Base-by-base conservation (phyloP, 306 rosid species). In the Acacia confusa region DNA sequence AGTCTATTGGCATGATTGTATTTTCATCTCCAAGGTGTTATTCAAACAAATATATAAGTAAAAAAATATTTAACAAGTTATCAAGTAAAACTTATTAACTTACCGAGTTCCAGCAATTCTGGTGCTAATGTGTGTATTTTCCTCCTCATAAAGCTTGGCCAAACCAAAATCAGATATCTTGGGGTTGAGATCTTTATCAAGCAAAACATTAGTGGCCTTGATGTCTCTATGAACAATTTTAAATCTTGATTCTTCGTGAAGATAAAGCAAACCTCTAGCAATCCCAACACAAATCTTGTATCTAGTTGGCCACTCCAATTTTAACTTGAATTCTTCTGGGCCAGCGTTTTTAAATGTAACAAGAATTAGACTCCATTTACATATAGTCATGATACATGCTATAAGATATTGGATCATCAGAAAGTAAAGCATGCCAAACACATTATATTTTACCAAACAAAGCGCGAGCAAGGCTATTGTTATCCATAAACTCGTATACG, bases 211-310 rank as follows among this genome's bases (percentile, higher is more conserved):
- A 9, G 91, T 84, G 14, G 90, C 88, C 82, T 92, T 92, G 9
- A 92, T 92, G 65, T 92, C 97, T 74, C 97, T 81, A 34, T 90
- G 97, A 47, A 92, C 93, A 7, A 90, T 80, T 80, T 92, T 92
- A 48, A 92, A 11, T 79, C 87, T 86, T 2, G 97, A 92, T 44
- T 92, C 97, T 66, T 92, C 97, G 77, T 92, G 97, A 17, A 92
- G 94, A 78, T 48, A 89, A 17, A 92, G 86, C 75, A 92, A 84
- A 16, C 95, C 95, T 80, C 79, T 91, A 0, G 89, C 94, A 73
- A 91, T 86, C 68, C 95, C 89, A 73, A 91, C 13, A 60, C 94
- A 92, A 0, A 92, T 92, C 44, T 48, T 91, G 11, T 84, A 83
- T 75, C 95, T 88, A 50, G 85, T 92, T 69, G 84, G 57, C 97